Percentiles rank a stretch among this genome's conserved stretches.
phyloP scores from a whole-genome alignment of 1,284 basidiomycete genomes.

The Heterobasidion occidentale region DNA sequence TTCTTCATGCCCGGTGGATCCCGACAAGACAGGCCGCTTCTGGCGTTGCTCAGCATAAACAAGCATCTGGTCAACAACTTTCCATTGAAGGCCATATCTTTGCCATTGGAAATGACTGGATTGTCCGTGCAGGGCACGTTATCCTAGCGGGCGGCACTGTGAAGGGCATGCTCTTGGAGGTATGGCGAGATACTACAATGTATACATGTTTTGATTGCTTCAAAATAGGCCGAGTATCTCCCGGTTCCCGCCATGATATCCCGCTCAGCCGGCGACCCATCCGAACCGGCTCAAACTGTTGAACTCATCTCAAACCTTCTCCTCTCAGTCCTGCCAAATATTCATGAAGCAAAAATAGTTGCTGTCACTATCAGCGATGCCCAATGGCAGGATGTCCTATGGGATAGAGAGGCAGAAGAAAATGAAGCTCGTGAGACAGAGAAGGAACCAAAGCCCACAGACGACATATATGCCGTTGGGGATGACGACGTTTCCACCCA shows the following conservation, averaged over 20 bases:
- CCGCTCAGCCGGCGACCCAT: background rate
- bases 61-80: slow-evolving; percentile 52
- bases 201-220: no score
- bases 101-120: slow-evolving; percentile 69
- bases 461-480: slow-evolving; percentile 46
- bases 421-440: slow-evolving; percentile 16
- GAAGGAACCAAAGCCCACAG: slow-evolving; percentile 6
- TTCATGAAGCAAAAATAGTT: slow-evolving; percentile 59
- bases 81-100: slow-evolving; percentile 62
- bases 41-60: slow-evolving; percentile 34
- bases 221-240: slow-evolving; percentile 62
- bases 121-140: slow-evolving; percentile 73
- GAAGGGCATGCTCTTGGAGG: slow-evolving; percentile 76
- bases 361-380: slow-evolving; percentile 67
- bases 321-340: slow-evolving; percentile 62
- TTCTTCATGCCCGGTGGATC: slow-evolving; percentile 67
- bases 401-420: slow-evolving; percentile 61
- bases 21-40: slow-evolving; percentile 50
- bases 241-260: slow-evolving; percentile 58
- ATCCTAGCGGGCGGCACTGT: slow-evolving; percentile 61
- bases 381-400: slow-evolving; percentile 73
- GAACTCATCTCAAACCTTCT: slow-evolving; percentile 66
- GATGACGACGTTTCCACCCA: slow-evolving; percentile 40
- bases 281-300: slow-evolving; percentile 43
- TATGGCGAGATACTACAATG: slow-evolving; percentile 19